Conservation (phyloP, 176 grass and related monocot species). For the Urochloa ruziziensis region DNA sequence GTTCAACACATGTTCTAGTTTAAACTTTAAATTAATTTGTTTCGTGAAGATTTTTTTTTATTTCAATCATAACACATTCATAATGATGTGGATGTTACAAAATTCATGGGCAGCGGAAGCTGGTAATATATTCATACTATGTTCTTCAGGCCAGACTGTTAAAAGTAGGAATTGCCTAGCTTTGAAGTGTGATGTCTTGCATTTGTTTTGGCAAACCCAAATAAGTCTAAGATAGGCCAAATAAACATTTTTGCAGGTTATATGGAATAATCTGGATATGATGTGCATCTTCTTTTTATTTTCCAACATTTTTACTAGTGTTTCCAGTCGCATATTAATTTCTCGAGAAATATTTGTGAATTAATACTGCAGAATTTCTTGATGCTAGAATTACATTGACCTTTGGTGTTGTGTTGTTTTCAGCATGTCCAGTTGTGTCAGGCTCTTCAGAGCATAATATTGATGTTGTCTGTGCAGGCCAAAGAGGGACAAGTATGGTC, state of each 20-base stretch:
- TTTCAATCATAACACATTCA: not conserved
- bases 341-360: not conserved
- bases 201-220: not conserved
- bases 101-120: not conserved
- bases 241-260: not conserved
- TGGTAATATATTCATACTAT: not conserved
- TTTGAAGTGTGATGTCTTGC: not conserved
- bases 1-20: not conserved
- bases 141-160: not conserved
- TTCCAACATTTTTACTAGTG: not conserved
- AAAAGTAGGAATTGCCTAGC: not conserved
- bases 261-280: not conserved
- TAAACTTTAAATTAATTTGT: not conserved
- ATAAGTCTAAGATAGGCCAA: not conserved
- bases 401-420: not conserved
- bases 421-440: not conserved
- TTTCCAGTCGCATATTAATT: not conserved
- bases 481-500: not conserved
- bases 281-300: not conserved
- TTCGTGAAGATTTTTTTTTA: not conserved
- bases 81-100: not conserved
- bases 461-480: not conserved
- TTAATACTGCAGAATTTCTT: not conserved
- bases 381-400: not conserved
- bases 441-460: not conserved